A percentile compares a stretch with the other conserved stretches of the same genome.
phyloP scores from a whole-genome alignment of 1,284 basidiomycete species.

The Cutaneotrichosporon sp. region DNA sequence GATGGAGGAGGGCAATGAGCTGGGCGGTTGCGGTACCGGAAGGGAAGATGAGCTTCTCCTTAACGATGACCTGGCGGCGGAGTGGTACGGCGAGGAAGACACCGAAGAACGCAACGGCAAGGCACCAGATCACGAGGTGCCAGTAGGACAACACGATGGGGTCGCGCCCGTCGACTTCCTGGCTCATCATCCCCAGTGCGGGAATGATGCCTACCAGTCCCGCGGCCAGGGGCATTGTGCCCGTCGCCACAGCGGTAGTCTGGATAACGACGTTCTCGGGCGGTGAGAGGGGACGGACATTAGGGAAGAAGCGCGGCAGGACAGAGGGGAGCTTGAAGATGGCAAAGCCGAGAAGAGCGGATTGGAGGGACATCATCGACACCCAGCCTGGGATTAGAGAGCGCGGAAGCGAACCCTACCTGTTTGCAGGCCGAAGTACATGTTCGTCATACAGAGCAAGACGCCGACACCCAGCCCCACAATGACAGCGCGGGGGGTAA shows the following conservation, averaged over 20 bases:
- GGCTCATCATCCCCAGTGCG: constrained; percentile 74
- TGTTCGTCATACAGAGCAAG: constrained; percentile 52
- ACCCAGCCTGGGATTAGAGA: constrained; percentile 47
- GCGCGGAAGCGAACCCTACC: constrained; percentile 26
- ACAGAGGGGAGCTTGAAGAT: constrained; percentile 65
- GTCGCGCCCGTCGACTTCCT: constrained; percentile 68
- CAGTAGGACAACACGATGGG: constrained; percentile 73
- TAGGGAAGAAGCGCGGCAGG: constrained; percentile 57
- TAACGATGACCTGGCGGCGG: constrained; percentile 91
- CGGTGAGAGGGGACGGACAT: constrained; percentile 62
- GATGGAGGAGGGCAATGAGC: constrained; percentile 86
- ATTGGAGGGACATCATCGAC: constrained; percentile 85
- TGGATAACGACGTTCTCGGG: constrained; percentile 93
- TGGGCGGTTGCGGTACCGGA: constrained; percentile 97
- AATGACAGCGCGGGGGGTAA: constrained; percentile 48
- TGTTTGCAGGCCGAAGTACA: constrained; percentile 54
- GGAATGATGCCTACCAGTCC: constrained; percentile 94
- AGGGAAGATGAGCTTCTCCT: constrained; percentile 89
- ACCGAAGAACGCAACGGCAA: constrained; percentile 81
- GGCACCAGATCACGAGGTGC: constrained; percentile 69
- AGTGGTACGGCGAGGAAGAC: constrained; percentile 93
- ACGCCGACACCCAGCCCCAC: constrained; percentile 51
- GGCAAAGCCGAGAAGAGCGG: constrained; percentile 84
- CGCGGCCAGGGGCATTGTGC: constrained; percentile 82
- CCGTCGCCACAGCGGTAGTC: constrained; percentile 89